Evolutionary conservation across 2,329 filamentous ascomycete species (phyloP), one percentile per base, ranked within the genome.

Genomic region (Metarhizium guizhouense): DNA sequence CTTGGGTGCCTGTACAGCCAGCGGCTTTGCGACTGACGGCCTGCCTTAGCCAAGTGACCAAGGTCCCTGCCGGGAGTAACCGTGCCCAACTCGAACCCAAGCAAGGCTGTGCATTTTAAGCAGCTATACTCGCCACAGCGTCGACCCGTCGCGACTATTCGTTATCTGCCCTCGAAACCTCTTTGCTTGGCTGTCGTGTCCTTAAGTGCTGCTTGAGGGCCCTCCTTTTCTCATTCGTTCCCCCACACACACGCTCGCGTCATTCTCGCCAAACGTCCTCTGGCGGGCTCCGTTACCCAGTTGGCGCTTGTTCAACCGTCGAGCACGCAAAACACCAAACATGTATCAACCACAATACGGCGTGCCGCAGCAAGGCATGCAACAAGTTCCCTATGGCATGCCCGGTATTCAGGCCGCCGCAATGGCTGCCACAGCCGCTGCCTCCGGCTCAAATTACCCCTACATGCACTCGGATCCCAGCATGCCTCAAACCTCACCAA

Each of bases 361-460:
- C 57, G 87, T 92, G 56, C 78, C 87, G 59, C 82, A 86, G 61
- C 79, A 84, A 64, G 80, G 80, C 65, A 90, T 95, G 83, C 86
- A 88, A 74, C 67, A 66, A 56, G 68, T 72, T 36, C 64, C 68
- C 20, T 95, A 95, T 74, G 86, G 81, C 56, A 90, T 93, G 72
- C 86, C 87, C 38, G 83, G 87, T 20, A 90, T 91, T 50, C 90
- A 95, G 71, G 91, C 91, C 14, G 92, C 93, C 52, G 92, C 92
- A 57, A 94, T 96, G 89, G 92, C 88, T 48, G 83, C 88, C 25
- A 96, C 92, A 1, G 93, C 93, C 18, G 92, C 93, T 1, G 93
- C 93, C 11, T 92, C 91, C 6, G 92, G 93, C 45, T 87, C 90
- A 58, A 83, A 77, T 59, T 88, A 87, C 63, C 86, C 87, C 59